Conservation (phyloP, 1,284 basidiomycete genomes). For the Malassezia dermatis region DNA sequence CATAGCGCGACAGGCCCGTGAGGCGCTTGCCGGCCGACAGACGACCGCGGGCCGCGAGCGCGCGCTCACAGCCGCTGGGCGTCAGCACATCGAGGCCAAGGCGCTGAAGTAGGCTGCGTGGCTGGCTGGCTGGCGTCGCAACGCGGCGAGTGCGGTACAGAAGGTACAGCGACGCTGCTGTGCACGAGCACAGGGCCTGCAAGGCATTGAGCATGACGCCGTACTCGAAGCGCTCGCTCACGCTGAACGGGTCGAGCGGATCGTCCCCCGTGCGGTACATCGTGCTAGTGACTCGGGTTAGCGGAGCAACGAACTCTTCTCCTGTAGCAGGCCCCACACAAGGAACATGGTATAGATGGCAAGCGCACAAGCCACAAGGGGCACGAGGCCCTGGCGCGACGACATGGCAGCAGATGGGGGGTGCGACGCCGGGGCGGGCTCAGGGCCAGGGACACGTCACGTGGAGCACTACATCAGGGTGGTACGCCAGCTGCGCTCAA, state of each 20-base stretch:
- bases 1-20: constrained; percentile 12
- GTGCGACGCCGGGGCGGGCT: not conserved
- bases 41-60: constrained; percentile 11
- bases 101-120: not conserved
- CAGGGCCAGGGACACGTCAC: not conserved
- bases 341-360: constrained; percentile 45
- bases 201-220: constrained; percentile 75
- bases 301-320: constrained; percentile 22
- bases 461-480: not conserved
- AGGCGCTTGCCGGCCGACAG: not conserved
- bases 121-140: not conserved
- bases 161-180: constrained; percentile 71
- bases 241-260: constrained; percentile 24
- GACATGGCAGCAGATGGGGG: not conserved
- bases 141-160: constrained; percentile 51
- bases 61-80: constrained; percentile 17
- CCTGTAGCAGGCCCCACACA: constrained; percentile 45
- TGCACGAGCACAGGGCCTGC: constrained; percentile 69
- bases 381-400: constrained; percentile 14
- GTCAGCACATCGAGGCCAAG: constrained; percentile 37
- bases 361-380: constrained; percentile 35
- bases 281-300: constrained; percentile 34
- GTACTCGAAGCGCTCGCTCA: constrained; percentile 59
- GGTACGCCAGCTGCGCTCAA: constrained; percentile 25
- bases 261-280: constrained; percentile 26